phyloP scores from a whole-genome alignment of 75 land plant genomes.

The Adiantum capillusveneris region DNA sequence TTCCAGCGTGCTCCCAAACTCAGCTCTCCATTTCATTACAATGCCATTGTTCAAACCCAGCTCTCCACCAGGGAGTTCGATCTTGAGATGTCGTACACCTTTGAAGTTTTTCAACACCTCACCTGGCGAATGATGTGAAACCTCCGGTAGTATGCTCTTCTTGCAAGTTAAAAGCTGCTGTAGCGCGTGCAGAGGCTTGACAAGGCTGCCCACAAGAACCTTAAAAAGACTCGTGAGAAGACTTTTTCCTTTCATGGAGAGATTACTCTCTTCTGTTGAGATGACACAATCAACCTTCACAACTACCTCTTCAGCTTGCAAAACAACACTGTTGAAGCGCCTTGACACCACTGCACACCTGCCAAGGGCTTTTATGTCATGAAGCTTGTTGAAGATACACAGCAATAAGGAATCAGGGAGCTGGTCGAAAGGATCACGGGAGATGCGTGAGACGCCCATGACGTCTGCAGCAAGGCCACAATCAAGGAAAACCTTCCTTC shows the following conservation, averaged over 20 bases:
- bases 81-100: constrained; percentile 35
- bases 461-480: too few species aligned
- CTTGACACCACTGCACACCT: constrained; percentile 21
- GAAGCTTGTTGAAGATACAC: constrained; percentile 18
- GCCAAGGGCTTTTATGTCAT: constrained; percentile 22
- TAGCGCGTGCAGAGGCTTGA: constrained; percentile 37
- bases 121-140: constrained; percentile 58
- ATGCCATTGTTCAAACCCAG: constrained; percentile 32
- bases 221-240: constrained; percentile 26
- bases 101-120: constrained; percentile 49
- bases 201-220: constrained; percentile 34
- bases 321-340: constrained; percentile 14
- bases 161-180: constrained; percentile 41
- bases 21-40: constrained; percentile 49
- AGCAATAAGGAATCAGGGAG: constrained; percentile 22
- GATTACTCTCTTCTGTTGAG: constrained; percentile 13
- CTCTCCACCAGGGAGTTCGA: constrained; percentile 38
- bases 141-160: constrained; percentile 37
- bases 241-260: constrained; percentile 12
- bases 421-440: constrained; percentile 16
- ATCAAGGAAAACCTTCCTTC: too few species aligned
- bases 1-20: constrained; percentile 50
- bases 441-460: too few species aligned
- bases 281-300: constrained; percentile 32
- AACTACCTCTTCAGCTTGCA: constrained; percentile 16